These are phyloP conservation scores for Mycena leptocephala DNA, from an alignment of 768 basidiomycete species.

Conservation along the genomic window DNA sequence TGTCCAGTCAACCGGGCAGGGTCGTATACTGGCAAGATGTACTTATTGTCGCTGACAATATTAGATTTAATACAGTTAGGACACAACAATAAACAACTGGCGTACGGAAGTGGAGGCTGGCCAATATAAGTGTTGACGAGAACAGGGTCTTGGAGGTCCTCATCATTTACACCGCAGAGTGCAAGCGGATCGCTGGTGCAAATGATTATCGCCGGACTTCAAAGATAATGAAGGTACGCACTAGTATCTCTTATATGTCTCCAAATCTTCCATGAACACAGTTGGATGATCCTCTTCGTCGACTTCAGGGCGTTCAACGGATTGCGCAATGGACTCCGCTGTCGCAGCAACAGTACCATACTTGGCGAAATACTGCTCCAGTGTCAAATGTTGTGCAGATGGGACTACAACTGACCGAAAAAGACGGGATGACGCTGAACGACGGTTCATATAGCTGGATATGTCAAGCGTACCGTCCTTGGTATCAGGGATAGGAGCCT, in stretches of 20 bases:
- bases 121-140: not conserved
- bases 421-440: too few relatives aligned
- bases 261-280: constrained; percentile 2
- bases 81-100: not conserved
- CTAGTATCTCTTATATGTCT: not conserved
- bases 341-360: too few relatives aligned
- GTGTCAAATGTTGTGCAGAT: too few relatives aligned
- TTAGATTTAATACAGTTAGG: too few relatives aligned
- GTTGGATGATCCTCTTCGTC: not conserved
- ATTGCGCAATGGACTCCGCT: too few relatives aligned
- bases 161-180: not conserved
- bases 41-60: not conserved
- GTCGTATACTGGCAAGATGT: not conserved
- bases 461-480: too few relatives aligned
- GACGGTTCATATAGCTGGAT: too few relatives aligned
- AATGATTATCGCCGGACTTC: not conserved
- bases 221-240: not conserved
- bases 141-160: not conserved
- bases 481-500: too few relatives aligned
- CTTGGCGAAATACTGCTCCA: too few relatives aligned
- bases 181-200: not conserved
- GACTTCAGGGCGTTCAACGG: too few relatives aligned
- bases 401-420: too few relatives aligned
- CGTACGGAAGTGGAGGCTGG: not conserved
- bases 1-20: not conserved